Percentiles rank a stretch among this genome's conserved stretches.
Evolutionary conservation across 345 rosid species (phyloP).

Genomic region (Melaleuca quinquenervia): DNA sequence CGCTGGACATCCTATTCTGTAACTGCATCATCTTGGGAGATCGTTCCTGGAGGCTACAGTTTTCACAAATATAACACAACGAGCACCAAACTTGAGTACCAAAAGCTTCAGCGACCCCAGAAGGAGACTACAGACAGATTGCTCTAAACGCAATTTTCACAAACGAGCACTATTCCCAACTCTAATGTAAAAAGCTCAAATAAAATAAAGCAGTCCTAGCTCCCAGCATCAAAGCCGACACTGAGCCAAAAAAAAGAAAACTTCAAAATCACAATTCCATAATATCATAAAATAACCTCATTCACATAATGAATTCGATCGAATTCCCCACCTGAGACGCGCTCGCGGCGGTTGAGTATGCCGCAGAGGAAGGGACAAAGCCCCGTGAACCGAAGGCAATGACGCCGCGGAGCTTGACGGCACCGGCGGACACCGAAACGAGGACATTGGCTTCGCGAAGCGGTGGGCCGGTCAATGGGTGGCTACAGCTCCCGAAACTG

Average conservation of each 20-base stretch:
- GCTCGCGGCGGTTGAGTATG: constrained; percentile 21
- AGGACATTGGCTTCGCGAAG: neutral
- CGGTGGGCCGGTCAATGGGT: neutral
- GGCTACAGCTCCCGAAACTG: neutral
- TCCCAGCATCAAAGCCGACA: neutral
- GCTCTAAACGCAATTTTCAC: neutral
- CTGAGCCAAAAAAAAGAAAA: neutral
- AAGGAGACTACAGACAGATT: neutral
- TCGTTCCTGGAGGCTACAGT: neutral
- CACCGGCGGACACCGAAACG: neutral
- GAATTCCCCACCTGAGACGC: constrained; percentile 27
- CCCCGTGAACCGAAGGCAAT: neutral
- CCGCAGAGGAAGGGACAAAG: constrained; percentile 29
- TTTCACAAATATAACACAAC: neutral
- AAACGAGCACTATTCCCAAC: neutral
- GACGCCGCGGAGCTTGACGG: neutral
- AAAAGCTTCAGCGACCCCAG: neutral
- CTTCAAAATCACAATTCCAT: neutral
- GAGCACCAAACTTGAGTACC: neutral
- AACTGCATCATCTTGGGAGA: neutral
- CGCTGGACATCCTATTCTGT: neutral
- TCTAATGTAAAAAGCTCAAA: neutral
- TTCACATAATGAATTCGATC: neutral
- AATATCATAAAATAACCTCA: neutral
- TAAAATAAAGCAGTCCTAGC: neutral